These are phyloP conservation scores for Solanum boliviense DNA, from an alignment of 257 asterid species.

Conservation along the genomic window DNA sequence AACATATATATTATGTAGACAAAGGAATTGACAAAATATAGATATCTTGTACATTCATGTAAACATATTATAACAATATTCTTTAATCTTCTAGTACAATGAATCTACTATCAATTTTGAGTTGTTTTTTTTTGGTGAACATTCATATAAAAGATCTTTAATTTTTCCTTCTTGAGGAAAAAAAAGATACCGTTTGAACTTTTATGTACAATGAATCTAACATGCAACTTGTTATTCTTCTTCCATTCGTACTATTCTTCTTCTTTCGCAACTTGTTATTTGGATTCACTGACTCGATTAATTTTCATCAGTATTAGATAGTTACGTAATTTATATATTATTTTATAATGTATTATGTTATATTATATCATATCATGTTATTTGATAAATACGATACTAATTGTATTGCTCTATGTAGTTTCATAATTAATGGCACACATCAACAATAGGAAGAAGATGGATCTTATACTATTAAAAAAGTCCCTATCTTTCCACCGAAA, in stretches of 20 bases:
- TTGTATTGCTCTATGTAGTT: background rate
- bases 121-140: background rate
- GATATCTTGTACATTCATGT: background rate
- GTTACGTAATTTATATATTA: background rate
- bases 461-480: too few species aligned
- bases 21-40: background rate
- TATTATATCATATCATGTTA: background rate
- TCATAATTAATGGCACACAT: background rate
- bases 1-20: background rate
- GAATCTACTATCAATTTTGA: background rate
- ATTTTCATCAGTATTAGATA: fast-evolving
- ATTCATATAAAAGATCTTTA: background rate
- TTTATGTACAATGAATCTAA: background rate
- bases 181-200: background rate
- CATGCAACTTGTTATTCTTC: too few species aligned
- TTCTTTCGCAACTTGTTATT: background rate
- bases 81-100: background rate
- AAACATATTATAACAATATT: background rate
- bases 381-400: background rate
- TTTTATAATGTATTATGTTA: background rate
- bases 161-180: background rate
- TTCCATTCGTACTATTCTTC: background rate
- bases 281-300: background rate
- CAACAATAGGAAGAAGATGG: background rate
- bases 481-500: background rate